A percentile compares a stretch with the other conserved stretches of the same genome.
These are phyloP conservation scores for Arthrinium phaeospermum DNA, from an alignment of 2,329 filamentous ascomycete species.

Conservation along the genomic window DNA sequence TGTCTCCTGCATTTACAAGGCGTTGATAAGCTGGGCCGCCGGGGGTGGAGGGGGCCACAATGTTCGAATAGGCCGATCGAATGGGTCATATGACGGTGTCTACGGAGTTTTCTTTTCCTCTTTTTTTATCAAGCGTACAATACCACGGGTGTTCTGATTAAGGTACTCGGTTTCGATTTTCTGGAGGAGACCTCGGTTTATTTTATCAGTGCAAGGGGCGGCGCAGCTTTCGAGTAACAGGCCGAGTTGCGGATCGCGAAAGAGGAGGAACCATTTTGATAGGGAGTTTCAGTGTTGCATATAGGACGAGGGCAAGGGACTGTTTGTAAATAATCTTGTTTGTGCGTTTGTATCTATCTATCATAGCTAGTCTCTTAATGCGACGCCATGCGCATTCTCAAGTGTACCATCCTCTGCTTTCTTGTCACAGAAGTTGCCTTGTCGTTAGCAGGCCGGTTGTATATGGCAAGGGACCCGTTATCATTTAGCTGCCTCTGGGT, in stretches of 20 bases:
- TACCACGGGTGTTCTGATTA: slow-evolving; percentile 15
- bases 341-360: neutral
- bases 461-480: neutral
- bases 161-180: neutral
- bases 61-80: neutral
- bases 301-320: neutral
- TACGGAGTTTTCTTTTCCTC: neutral
- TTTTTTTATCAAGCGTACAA: slow-evolving; percentile 4
- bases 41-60: neutral
- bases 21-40: slow-evolving; percentile 10
- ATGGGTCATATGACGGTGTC: slow-evolving; percentile 8
- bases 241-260: neutral
- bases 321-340: slow-evolving; percentile 5
- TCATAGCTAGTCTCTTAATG: slow-evolving; percentile 13
- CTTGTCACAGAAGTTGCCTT: neutral
- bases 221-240: neutral
- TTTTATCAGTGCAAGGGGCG: neutral
- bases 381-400: neutral
- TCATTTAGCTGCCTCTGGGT: neutral
- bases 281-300: neutral
- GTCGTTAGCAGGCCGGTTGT: neutral
- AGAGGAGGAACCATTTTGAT: neutral
- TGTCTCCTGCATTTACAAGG: slow-evolving; percentile 20
- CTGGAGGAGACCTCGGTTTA: neutral
- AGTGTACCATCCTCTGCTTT: neutral